Percentiles rank a stretch among this genome's conserved stretches.
These are phyloP conservation scores for Conticribra weissflogii DNA, from an alignment of 108 stramenopile species.

Conservation along the genomic window DNA sequence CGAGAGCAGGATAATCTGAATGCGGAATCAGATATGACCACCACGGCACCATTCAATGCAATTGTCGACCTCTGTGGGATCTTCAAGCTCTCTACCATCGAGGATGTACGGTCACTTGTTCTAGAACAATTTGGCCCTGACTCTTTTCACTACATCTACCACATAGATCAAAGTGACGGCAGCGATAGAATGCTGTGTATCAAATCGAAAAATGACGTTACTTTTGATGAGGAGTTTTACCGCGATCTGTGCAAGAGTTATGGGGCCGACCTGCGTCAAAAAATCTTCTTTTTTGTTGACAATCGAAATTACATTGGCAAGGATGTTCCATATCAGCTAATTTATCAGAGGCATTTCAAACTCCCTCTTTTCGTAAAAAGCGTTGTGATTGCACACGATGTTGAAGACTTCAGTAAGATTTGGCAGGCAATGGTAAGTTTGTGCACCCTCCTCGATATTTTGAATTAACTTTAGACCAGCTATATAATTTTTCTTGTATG, in stretches of 20 bases:
- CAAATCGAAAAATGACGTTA: constrained; percentile 52
- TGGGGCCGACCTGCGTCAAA: constrained; percentile 39
- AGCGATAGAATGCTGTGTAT: constrained; percentile 59
- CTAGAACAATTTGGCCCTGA: constrained; percentile 47
- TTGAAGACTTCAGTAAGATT: constrained; percentile 62
- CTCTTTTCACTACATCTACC: constrained; percentile 57
- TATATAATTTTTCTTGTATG: neutral
- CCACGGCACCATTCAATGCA: constrained; percentile 50
- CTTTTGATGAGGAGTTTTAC: constrained; percentile 63
- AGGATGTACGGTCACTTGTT: constrained; percentile 44
- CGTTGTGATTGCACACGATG: constrained; percentile 62
- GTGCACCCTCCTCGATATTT: too few relatives aligned
- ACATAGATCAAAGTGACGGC: constrained; percentile 57
- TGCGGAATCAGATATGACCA: neutral
- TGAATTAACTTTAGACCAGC: too few relatives aligned
- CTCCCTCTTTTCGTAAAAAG: constrained; percentile 48
- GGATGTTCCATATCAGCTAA: constrained; percentile 47
- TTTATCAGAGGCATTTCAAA: constrained; percentile 48
- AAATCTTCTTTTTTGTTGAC: constrained; percentile 54
- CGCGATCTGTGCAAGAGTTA: constrained; percentile 50
- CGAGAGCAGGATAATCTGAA: constrained; percentile 22
- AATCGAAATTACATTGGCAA: constrained; percentile 54
- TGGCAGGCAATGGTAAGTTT: constrained; percentile 55
- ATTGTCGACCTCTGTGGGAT: constrained; percentile 61
- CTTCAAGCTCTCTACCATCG: constrained; percentile 56